phyloP scores from a whole-genome alignment of 441 rosid species.

The Gossypium schwendimanii region DNA sequence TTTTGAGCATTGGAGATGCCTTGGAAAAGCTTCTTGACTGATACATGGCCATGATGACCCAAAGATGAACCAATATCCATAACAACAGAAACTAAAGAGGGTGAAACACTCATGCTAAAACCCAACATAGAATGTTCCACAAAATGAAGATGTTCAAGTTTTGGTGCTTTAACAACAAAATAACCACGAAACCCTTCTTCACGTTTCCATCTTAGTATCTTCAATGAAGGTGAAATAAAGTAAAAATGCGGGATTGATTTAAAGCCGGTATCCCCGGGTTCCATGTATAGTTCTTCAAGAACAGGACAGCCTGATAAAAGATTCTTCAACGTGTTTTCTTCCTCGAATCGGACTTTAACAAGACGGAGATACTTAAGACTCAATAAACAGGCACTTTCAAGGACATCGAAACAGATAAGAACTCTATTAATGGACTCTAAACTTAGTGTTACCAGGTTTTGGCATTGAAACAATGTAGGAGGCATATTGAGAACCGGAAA shows the following conservation, averaged over 20 bases:
- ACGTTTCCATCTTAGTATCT: not conserved
- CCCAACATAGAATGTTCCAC: not conserved
- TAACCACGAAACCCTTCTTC: not conserved
- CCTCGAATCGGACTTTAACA: not conserved
- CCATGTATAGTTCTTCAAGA: not conserved
- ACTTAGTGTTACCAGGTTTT: not conserved
- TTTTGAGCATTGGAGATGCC: not conserved
- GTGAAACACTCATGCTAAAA: not conserved
- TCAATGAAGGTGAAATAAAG: not conserved
- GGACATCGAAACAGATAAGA: not conserved
- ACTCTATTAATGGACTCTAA: not conserved
- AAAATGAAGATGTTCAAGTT: not conserved
- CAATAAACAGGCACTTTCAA: not conserved
- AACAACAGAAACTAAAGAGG: not conserved
- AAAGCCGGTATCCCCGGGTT: not conserved
- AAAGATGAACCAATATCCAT: not conserved
- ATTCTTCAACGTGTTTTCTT: not conserved
- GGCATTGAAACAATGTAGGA: not conserved
- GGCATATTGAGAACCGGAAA: not conserved
- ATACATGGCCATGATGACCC: not conserved
- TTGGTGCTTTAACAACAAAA: slow-evolving; percentile 3
- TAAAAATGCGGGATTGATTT: not conserved
- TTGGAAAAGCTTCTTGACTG: not conserved
- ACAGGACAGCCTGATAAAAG: not conserved
- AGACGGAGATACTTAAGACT: not conserved